phyloP scores from a whole-genome alignment of 2,329 filamentous ascomycete species.

The Pseudocercospora ulei region DNA sequence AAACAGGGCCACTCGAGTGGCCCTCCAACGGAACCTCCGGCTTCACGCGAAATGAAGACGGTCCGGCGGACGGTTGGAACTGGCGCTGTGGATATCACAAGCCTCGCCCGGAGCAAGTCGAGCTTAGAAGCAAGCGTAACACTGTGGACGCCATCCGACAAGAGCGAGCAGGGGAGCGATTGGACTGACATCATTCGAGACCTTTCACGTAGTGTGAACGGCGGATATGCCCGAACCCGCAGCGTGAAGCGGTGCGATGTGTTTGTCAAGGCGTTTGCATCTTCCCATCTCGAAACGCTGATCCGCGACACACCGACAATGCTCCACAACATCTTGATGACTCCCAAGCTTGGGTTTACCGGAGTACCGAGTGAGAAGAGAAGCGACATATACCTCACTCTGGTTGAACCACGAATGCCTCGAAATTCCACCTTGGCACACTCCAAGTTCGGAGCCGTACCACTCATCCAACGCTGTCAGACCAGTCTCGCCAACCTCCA shows the following conservation, averaged over 20 bases:
- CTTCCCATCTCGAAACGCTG: conserved; percentile 66
- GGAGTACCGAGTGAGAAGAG: conserved; percentile 78
- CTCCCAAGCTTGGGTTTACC: conserved; percentile 84
- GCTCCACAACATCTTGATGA: conserved; percentile 69
- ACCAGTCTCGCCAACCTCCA: conserved; percentile 67
- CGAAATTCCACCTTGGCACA: conserved; percentile 55
- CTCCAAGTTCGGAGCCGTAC: conserved; percentile 70
- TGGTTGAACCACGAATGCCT: conserved; percentile 68
- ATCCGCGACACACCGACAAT: conserved; percentile 81
- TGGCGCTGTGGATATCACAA: conserved; percentile 65
- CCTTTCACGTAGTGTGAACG: conserved; percentile 62
- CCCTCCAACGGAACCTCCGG: conserved; percentile 12
- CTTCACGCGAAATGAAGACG: conserved; percentile 39
- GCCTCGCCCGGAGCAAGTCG: conserved; percentile 24
- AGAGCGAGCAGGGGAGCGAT: conserved; percentile 51
- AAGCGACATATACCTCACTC: conserved; percentile 88
- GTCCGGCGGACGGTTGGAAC: conserved; percentile 64
- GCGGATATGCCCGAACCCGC: conserved; percentile 48
- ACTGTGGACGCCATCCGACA: conserved; percentile 63
- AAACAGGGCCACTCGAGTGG: conserved; percentile 17
- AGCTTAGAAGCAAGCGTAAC: conserved; percentile 42
- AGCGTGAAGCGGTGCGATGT: conserved; percentile 66
- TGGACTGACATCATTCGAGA: conserved; percentile 66
- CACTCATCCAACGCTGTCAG: conserved; percentile 50
- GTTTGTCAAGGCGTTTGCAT: conserved; percentile 66